phyloP scores from a whole-genome alignment of 208 protist species.

The Trichomonas tenax region DNA sequence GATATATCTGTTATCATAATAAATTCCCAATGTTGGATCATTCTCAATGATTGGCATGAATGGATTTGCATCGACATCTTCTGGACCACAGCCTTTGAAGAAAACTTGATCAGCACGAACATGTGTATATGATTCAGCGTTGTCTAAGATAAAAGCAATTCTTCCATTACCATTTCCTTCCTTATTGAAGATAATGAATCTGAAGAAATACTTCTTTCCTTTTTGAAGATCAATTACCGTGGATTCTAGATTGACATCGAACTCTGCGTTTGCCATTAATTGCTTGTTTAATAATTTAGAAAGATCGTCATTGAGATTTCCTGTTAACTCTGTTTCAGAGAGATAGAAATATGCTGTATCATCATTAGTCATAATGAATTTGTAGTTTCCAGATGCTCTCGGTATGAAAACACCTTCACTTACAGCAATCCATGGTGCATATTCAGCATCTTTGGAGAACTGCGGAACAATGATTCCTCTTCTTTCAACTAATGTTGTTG shows the following conservation, averaged over 20 bases:
- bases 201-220: background rate
- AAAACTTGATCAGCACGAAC: background rate
- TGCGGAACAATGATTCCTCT: background rate
- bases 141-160: background rate
- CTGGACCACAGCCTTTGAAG: background rate
- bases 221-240: background rate
- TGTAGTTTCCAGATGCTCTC: background rate
- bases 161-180: background rate
- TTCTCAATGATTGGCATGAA: background rate
- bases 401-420: background rate
- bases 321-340: background rate
- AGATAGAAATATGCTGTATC: background rate
- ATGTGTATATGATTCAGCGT: background rate
- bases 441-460: background rate
- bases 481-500: background rate
- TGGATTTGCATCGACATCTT: background rate
- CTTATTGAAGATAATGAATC: background rate
- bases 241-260: background rate
- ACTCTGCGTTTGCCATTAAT: background rate
- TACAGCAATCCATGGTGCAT: background rate
- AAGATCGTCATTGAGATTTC: background rate
- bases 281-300: background rate
- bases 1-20: background rate
- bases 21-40: background rate
- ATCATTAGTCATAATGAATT: background rate